Conservation (phyloP, 2,329 filamentous ascomycete species). For the Fusarium sp. region DNA sequence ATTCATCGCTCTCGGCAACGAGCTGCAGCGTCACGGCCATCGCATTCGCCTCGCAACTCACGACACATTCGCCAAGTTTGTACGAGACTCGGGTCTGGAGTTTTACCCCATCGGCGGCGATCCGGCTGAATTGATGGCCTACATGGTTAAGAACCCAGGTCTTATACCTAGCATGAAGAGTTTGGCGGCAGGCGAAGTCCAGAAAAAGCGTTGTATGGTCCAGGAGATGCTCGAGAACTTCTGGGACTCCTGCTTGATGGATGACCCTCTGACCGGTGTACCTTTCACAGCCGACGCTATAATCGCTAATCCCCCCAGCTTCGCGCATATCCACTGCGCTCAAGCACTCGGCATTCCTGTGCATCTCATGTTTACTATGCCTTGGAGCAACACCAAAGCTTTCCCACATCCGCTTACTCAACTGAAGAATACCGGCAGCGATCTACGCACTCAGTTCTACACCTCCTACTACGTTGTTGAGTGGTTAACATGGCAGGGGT, state of each 20-base stretch:
- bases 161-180: slow-evolving; percentile 50
- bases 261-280: slow-evolving; percentile 17
- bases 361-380: slow-evolving; percentile 73
- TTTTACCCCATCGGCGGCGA: slow-evolving; percentile 71
- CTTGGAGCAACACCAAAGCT: slow-evolving; percentile 78
- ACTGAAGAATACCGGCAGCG: slow-evolving; percentile 67
- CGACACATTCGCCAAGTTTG: slow-evolving; percentile 64
- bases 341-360: slow-evolving; percentile 61
- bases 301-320: slow-evolving; percentile 67
- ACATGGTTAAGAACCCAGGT: slow-evolving; percentile 53
- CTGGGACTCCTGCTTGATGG: slow-evolving; percentile 50
- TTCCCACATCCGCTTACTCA: slow-evolving; percentile 83
- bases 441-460: slow-evolving; percentile 75
- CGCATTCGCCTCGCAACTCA: slow-evolving; percentile 81
- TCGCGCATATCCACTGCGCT: slow-evolving; percentile 64
- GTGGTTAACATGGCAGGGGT: slow-evolving; percentile 83
- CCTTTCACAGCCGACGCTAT: slow-evolving; percentile 66
- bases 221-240: slow-evolving; percentile 51
- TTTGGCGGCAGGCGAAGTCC: slow-evolving; percentile 49
- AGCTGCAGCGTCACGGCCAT: slow-evolving; percentile 79
- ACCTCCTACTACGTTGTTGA: slow-evolving; percentile 80
- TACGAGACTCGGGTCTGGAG: slow-evolving; percentile 63
- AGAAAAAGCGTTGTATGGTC: slow-evolving; percentile 50
- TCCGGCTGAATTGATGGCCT: slow-evolving; percentile 52
- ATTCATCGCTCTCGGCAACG: slow-evolving; percentile 79